A percentile compares a stretch with the other conserved stretches of the same genome.
Evolutionary conservation across 371 early-diverging fungal species (phyloP).

Genomic region (Mucor racemosus): DNA sequence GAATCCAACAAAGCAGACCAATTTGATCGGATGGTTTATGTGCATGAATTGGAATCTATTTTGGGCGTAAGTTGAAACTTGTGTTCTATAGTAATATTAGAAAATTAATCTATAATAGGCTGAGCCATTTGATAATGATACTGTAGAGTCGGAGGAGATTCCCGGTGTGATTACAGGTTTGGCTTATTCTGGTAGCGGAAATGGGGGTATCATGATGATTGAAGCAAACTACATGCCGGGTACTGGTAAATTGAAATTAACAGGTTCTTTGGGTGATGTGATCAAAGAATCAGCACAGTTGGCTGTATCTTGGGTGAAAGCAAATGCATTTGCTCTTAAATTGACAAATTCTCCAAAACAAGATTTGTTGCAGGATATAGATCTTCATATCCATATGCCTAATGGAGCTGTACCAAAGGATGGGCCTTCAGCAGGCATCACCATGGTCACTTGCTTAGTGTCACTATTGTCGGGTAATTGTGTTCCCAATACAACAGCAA

Average conservation of each 20-base stretch:
- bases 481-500: constrained; percentile 64
- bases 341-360: constrained; percentile 47
- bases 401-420: constrained; percentile 87
- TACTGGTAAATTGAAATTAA: constrained; percentile 68
- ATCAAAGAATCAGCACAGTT: constrained; percentile 87
- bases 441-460: constrained; percentile 77
- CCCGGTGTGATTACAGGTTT: constrained; percentile 87
- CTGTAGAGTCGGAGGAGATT: constrained; percentile 55
- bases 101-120: not conserved
- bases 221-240: constrained; percentile 84
- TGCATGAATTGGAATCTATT: constrained; percentile 33
- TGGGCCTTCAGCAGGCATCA: constrained; percentile 78
- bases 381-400: constrained; percentile 88
- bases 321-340: constrained; percentile 69
- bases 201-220: constrained; percentile 80
- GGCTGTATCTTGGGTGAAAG: constrained; percentile 80
- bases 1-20: constrained; percentile 26
- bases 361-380: constrained; percentile 55
- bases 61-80: constrained; percentile 39
- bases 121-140: constrained; percentile 60
- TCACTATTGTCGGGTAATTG: constrained; percentile 67
- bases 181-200: constrained; percentile 80
- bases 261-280: constrained; percentile 85
- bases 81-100: too few species aligned
- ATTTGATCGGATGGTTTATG: constrained; percentile 21